These are phyloP conservation scores for Colletotrichum neosansevieriae DNA, from an alignment of 2,329 filamentous ascomycete genomes.

Conservation along the genomic window DNA sequence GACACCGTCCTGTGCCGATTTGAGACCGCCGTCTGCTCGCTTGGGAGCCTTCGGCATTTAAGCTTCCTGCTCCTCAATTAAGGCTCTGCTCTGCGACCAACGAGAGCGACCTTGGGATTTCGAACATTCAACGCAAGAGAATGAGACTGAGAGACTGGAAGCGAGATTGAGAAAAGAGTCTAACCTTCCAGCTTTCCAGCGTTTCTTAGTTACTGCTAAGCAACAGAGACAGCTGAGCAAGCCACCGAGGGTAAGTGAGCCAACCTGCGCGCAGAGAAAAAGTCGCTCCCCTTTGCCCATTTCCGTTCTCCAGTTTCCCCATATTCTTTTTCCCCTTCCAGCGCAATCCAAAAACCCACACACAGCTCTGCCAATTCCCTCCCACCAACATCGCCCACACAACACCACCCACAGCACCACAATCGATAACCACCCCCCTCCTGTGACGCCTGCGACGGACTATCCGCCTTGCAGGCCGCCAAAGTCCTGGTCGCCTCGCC, in stretches of 20 bases:
- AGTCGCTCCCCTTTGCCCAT: conserved; percentile 29
- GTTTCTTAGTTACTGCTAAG: background rate
- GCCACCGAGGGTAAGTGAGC: conserved; percentile 30
- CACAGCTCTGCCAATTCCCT: conserved; percentile 36
- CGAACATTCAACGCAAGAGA: background rate
- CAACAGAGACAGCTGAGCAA: conserved; percentile 15
- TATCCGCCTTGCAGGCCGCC: conserved; percentile 31
- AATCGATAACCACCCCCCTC: conserved; percentile 8
- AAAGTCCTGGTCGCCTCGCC: conserved; percentile 23
- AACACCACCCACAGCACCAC: conserved; percentile 34
- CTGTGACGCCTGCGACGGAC: conserved; percentile 23
- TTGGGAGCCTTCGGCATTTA: conserved; percentile 30
- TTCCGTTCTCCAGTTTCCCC: conserved; percentile 34
- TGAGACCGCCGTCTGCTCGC: conserved; percentile 34
- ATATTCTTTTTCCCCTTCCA: conserved; percentile 38
- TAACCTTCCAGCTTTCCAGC: background rate
- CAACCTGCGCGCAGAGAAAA: conserved; percentile 14
- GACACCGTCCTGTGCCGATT: conserved; percentile 36
- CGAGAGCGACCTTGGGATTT: background rate
- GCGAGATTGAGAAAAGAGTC: background rate
- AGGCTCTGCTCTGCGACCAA: conserved; percentile 18
- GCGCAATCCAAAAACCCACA: conserved; percentile 40
- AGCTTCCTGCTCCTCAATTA: conserved; percentile 30
- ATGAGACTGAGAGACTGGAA: background rate
- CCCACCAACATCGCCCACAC: conserved; percentile 29